A percentile compares a stretch with the other conserved stretches of the same genome.
Conservation (phyloP, 305 asterid genomes). For the Coffea humblotiana region DNA sequence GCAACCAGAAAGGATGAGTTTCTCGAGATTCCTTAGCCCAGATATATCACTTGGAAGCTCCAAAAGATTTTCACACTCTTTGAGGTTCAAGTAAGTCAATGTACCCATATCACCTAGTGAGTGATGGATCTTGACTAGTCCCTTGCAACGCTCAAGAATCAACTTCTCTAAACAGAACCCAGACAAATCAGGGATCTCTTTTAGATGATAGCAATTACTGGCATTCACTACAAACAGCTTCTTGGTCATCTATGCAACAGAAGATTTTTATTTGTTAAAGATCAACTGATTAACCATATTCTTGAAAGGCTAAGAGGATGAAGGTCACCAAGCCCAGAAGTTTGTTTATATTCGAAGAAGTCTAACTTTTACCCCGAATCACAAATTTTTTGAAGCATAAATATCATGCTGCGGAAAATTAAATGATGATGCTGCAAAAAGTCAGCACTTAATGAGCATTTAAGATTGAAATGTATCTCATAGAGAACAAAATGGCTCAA, state of each 20-base stretch:
- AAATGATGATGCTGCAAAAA: too few relatives aligned
- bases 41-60: slow-evolving; percentile 38
- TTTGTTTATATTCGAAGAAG: too few relatives aligned
- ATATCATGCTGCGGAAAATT: too few relatives aligned
- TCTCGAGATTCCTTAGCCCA: slow-evolving; percentile 31
- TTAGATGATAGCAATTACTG: slow-evolving; percentile 24
- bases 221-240: slow-evolving; percentile 32
- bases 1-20: slow-evolving; percentile 36
- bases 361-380: too few relatives aligned
- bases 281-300: not conserved
- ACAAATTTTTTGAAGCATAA: too few relatives aligned
- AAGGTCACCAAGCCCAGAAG: too few relatives aligned
- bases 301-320: too few relatives aligned
- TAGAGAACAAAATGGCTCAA: too few relatives aligned
- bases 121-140: slow-evolving; percentile 27
- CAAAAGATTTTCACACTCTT: slow-evolving; percentile 23
- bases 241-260: slow-evolving; percentile 25
- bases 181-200: slow-evolving; percentile 33
- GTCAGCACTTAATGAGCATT: too few relatives aligned
- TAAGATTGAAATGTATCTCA: too few relatives aligned
- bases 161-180: slow-evolving; percentile 32
- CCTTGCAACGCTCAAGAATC: slow-evolving; percentile 26
- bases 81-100: slow-evolving; percentile 24
- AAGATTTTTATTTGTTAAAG: not conserved
- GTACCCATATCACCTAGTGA: slow-evolving; percentile 31